phyloP scores from a whole-genome alignment of 768 basidiomycete species.

The Mrakia blollopis region DNA sequence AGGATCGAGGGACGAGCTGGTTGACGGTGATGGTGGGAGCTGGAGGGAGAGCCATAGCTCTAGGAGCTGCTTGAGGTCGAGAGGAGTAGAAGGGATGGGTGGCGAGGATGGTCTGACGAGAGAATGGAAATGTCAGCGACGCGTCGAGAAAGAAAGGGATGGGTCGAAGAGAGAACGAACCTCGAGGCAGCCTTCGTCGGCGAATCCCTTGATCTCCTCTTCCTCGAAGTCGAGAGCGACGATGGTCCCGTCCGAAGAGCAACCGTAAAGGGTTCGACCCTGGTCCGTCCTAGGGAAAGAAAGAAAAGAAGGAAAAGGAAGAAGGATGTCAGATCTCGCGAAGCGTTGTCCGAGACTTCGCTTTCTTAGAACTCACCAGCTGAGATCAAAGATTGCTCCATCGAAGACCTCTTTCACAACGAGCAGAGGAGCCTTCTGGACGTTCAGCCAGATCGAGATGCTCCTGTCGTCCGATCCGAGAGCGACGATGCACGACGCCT shows the following conservation, averaged over 20 bases:
- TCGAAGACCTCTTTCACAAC: conserved; percentile 93
- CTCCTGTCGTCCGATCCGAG: conserved; percentile 86
- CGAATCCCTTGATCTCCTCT: conserved; percentile 35
- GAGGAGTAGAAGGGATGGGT: conserved; percentile 17
- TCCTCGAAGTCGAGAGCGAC: conserved; percentile 76
- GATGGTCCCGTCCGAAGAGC: conserved; percentile 92
- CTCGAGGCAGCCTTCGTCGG: conserved; percentile 27
- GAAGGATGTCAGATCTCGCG: neutral
- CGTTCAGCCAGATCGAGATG: conserved; percentile 94
- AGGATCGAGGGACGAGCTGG: conserved; percentile 8
- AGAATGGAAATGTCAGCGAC: neutral
- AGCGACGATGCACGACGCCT: conserved; percentile 50
- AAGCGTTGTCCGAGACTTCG: neutral
- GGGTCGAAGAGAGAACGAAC: neutral
- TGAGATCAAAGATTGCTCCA: conserved; percentile 88
- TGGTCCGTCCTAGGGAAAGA: conserved; percentile 69
- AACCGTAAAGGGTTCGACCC: conserved; percentile 85
- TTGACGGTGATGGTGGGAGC: conserved; percentile 24
- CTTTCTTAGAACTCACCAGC: conserved; percentile 60
- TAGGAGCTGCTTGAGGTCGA: neutral
- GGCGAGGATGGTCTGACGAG: conserved; percentile 8
- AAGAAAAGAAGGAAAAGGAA: neutral
- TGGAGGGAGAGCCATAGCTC: neutral
- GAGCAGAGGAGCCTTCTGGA: conserved; percentile 79
- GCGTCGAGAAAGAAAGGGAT: neutral